Conservation (phyloP, 805 yeast species). For the Wilhelminamyces savonicus region DNA sequence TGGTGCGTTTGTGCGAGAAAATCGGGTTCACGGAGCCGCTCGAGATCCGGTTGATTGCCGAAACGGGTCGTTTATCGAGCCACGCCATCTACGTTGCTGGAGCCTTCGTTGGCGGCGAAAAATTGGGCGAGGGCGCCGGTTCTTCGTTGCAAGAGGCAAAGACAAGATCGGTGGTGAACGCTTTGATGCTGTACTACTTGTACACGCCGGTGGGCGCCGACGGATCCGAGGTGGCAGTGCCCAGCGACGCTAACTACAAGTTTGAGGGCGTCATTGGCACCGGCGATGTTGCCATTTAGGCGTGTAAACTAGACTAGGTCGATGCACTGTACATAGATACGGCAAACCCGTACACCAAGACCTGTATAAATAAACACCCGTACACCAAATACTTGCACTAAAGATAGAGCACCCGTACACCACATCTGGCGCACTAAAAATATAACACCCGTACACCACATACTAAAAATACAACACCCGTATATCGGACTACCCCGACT, state of each 20-base stretch:
- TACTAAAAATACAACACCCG: no score
- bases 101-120: slow-evolving; percentile 74
- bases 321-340: no score
- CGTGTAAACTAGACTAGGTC: no score
- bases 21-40: slow-evolving; percentile 70
- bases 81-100: slow-evolving; percentile 89
- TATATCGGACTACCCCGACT: no score
- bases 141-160: slow-evolving; percentile 86
- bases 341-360: no score
- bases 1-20: slow-evolving; percentile 69
- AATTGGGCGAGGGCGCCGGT: slow-evolving; percentile 93
- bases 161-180: slow-evolving; percentile 85
- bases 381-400: no score
- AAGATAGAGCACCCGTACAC: no score
- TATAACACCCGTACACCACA: no score
- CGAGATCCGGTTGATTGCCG: slow-evolving; percentile 73
- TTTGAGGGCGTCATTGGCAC: slow-evolving; percentile 36
- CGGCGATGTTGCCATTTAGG: slow-evolving; percentile 39
- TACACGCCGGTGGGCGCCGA: slow-evolving; percentile 65
- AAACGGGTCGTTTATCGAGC: slow-evolving; percentile 82
- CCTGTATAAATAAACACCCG: no score
- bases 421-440: no score
- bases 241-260: slow-evolving; percentile 49
- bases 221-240: slow-evolving; percentile 42
- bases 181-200: slow-evolving; percentile 86